These are phyloP conservation scores for Eutypa lata DNA, from an alignment of 2,329 filamentous ascomycete genomes.

Conservation along the genomic window DNA sequence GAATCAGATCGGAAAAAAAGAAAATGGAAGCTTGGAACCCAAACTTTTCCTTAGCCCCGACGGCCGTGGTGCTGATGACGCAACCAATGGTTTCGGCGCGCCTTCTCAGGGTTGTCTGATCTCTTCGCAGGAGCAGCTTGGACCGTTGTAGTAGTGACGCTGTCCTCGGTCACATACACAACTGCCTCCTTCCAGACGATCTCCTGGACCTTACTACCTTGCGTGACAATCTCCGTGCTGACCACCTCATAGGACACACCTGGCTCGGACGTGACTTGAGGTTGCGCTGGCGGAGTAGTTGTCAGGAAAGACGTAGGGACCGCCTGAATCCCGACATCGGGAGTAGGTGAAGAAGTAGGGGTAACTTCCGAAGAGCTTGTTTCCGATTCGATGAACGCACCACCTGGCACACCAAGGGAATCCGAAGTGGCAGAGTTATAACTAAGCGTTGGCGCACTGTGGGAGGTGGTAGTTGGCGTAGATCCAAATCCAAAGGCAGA, in stretches of 20 bases:
- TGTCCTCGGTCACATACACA: slow-evolving; percentile 49
- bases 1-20: slow-evolving; percentile 18
- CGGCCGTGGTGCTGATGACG: slow-evolving; percentile 34
- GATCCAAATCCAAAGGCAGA: slow-evolving; percentile 9
- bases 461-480: slow-evolving; percentile 13
- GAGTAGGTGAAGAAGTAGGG: slow-evolving; percentile 8
- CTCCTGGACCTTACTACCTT: slow-evolving; percentile 49
- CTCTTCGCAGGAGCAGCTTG: slow-evolving; percentile 28
- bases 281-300: slow-evolving; percentile 26
- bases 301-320: slow-evolving; percentile 9
- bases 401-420: slow-evolving; percentile 20
- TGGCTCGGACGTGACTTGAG: slow-evolving; percentile 29
- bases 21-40: neutral
- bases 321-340: slow-evolving; percentile 12
- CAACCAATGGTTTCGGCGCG: slow-evolving; percentile 35
- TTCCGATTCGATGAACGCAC: slow-evolving; percentile 28
- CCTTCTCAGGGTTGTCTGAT: slow-evolving; percentile 14
- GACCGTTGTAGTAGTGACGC: slow-evolving; percentile 38
- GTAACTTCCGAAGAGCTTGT: slow-evolving; percentile 5
- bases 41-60: slow-evolving; percentile 8
- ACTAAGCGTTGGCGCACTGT: slow-evolving; percentile 21
- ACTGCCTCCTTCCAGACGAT: slow-evolving; percentile 55
- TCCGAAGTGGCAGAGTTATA: slow-evolving; percentile 22
- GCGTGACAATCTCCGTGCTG: slow-evolving; percentile 53
- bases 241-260: slow-evolving; percentile 35